These are phyloP conservation scores for Plectosphaerella sp. DNA, from an alignment of 2,329 filamentous ascomycete species.

Conservation along the genomic window DNA sequence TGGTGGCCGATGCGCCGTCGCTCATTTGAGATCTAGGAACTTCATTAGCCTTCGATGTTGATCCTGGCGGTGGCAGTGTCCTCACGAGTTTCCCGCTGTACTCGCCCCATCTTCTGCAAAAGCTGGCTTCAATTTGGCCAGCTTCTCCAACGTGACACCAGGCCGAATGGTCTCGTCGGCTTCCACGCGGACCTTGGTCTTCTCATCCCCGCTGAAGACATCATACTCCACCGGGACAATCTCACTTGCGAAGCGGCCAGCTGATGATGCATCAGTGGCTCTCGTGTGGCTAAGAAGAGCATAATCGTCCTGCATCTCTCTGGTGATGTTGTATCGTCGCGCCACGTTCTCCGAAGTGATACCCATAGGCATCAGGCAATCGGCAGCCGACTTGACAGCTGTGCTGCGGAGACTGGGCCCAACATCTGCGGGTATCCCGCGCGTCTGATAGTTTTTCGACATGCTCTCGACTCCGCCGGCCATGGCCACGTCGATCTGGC, in stretches of 20 bases:
- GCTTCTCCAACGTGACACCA: conserved; percentile 52
- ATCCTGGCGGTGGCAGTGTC: no score
- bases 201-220: conserved; percentile 33
- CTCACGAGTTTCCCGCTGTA: conserved; percentile 54
- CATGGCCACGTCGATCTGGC: conserved; percentile 56
- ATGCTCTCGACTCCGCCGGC: conserved; percentile 68
- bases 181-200: conserved; percentile 15
- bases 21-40: conserved; percentile 47
- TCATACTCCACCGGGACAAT: conserved; percentile 51
- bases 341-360: conserved; percentile 65
- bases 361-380: conserved; percentile 69
- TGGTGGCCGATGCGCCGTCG: conserved; percentile 58
- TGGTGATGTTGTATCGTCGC: conserved; percentile 52
- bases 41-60: not conserved
- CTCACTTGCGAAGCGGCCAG: conserved; percentile 57
- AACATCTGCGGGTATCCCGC: conserved; percentile 14
- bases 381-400: conserved; percentile 50
- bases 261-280: conserved; percentile 52
- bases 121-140: conserved; percentile 58
- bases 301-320: conserved; percentile 60
- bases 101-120: conserved; percentile 55
- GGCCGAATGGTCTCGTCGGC: conserved; percentile 59
- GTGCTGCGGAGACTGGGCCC: conserved; percentile 37
- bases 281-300: conserved; percentile 51
- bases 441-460: conserved; percentile 61